Evolutionary conservation across 2,329 filamentous ascomycete genomes (phyloP).

Genomic region (Colletotrichum sp.): DNA sequence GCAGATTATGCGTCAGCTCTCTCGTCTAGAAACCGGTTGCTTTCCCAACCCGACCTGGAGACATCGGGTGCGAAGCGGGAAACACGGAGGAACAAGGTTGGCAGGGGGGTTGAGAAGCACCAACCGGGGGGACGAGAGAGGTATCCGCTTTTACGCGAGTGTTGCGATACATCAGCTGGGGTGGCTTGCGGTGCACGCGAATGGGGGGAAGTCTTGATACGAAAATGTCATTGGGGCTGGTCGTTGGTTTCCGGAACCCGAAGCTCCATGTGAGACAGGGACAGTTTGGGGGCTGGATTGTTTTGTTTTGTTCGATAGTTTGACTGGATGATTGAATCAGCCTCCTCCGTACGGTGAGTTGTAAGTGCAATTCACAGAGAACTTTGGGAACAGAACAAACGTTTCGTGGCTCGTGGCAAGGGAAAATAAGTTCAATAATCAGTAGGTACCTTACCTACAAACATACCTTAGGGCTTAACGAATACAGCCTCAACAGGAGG

Average conservation of each 20-base stretch:
- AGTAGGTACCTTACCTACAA: neutral
- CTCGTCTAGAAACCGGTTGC: neutral
- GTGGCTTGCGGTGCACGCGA: neutral
- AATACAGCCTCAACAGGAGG: neutral
- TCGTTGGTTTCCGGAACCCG: neutral
- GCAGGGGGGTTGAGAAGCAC: neutral
- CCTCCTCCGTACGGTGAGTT: neutral
- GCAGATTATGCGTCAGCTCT: neutral
- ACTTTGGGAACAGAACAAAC: neutral
- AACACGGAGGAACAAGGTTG: neutral
- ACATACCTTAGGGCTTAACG: neutral
- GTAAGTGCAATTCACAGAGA: neutral
- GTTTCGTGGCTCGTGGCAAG: neutral
- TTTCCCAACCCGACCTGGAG: neutral
- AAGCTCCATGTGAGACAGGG: constrained; percentile 10
- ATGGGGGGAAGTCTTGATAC: neutral
- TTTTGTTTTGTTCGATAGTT: neutral
- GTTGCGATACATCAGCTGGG: neutral
- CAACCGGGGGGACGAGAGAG: neutral
- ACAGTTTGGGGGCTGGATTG: constrained; percentile 10
- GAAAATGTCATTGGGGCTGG: neutral
- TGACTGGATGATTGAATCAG: neutral
- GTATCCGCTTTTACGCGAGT: neutral
- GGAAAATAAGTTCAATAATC: neutral
- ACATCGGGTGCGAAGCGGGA: neutral